Base-by-base conservation (phyloP, 495 filamentous ascomycete species). In the Clavariopsis aquatica region DNA sequence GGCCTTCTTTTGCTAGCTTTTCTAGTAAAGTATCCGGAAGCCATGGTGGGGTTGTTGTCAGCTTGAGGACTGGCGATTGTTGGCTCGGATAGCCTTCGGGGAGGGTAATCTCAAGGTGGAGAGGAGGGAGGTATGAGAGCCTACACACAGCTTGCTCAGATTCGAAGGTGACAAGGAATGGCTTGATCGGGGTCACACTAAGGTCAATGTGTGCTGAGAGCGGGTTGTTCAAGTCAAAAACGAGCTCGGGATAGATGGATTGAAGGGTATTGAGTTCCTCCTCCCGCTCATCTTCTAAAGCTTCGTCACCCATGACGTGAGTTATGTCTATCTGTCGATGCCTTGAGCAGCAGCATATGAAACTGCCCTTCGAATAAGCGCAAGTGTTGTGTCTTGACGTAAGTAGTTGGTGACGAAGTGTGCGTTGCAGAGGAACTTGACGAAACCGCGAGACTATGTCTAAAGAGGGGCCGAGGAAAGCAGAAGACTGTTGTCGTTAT, bases 171-270 rank as follows among this genome's bases (percentile, higher is more conserved):
- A 96, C 85, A 3, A 81, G 82, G 10, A 96, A 78, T 1, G 90
- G 87, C 58, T 79, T 76, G 13, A 82, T 75, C 0, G 94, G 89
- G 28, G 84, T 81, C 52, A 96, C 88, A 7, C 86, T 83, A 0
- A 98, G 75, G 24, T 90, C 86, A 57, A 98, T 80, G 6, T 81
- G 82, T 1, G 90, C 85, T 52, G 80, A 82, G 22, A 72, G 88
- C 1, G 83, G 83, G 65, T 87, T 75, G 3, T 81, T 70, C 3
- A 82, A 77, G 56, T 85, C 81, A 31, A 89, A 75, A 29, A 80
- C 79, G 17, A 96, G 84, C 74, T 98, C 94, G 6, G 93, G 93
- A 66, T 85, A 98, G 65, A 98, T 98, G 69, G 92, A 89, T 15
- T 82, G 80, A 47, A 98, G 85, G n/a, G 92, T 85, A 49, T 83